Conservation (phyloP, 495 filamentous ascomycete genomes). For the Aspergillus baeticus region DNA sequence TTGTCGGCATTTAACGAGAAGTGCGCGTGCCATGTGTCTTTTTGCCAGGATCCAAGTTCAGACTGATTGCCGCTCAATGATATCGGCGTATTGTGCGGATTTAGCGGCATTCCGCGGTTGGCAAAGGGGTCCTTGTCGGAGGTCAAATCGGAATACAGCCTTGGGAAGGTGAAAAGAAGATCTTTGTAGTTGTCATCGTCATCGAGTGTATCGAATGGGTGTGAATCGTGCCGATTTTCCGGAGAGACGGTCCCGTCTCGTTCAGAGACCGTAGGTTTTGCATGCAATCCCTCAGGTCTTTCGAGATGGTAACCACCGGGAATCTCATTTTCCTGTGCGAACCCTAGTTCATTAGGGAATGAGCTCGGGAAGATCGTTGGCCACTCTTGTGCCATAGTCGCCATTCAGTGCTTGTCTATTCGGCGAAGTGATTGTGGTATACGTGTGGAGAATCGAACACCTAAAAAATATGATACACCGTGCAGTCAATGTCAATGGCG, state of each 20-base stretch:
- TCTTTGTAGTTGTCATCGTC: not conserved
- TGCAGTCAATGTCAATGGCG: not conserved
- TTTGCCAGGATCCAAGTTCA: not conserved
- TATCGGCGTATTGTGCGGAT: slow-evolving; percentile 28
- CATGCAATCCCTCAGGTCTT: not conserved
- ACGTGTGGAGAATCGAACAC: not conserved
- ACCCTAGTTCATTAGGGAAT: not conserved
- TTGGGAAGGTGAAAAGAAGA: not conserved
- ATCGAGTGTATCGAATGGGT: not conserved
- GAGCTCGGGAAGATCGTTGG: not conserved
- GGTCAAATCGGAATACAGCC: slow-evolving; percentile 11
- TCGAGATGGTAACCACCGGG: not conserved
- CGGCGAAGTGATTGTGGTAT: not conserved
- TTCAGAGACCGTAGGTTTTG: not conserved
- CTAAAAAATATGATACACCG: not conserved
- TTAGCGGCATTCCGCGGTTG: slow-evolving; percentile 18
- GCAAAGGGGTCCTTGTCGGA: slow-evolving; percentile 23
- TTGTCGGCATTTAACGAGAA: not conserved
- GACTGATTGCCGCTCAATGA: slow-evolving; percentile 10
- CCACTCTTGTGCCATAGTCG: not conserved
- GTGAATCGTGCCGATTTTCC: not conserved
- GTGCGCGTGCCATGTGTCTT: slow-evolving; percentile 10
- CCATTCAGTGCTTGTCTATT: not conserved
- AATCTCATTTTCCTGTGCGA: not conserved
- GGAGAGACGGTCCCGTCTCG: not conserved